Percentiles rank a stretch among this genome's conserved stretches.
phyloP scores from a whole-genome alignment of 805 yeast genomes.

The Myxozyma vanderwaltii region DNA sequence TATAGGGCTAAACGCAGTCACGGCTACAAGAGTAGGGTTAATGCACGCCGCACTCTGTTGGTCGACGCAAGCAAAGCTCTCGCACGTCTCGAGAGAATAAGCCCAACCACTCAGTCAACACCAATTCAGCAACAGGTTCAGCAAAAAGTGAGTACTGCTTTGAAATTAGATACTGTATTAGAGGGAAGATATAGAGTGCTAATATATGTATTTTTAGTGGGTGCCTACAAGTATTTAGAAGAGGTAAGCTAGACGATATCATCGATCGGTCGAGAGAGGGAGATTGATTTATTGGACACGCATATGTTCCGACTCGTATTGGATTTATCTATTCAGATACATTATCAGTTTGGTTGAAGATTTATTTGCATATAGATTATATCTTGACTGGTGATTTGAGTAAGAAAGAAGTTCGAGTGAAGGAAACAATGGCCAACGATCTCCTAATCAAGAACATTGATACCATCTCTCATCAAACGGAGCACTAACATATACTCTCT shows the following conservation, averaged over 20 bases:
- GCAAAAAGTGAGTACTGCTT: slow-evolving; percentile 20
- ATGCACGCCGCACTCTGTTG: slow-evolving; percentile 5
- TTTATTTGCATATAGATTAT: too few species aligned
- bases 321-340: background rate
- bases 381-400: too few species aligned
- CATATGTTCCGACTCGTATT: background rate
- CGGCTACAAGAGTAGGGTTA: background rate
- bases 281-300: background rate
- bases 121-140: slow-evolving; percentile 11
- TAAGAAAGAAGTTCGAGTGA: background rate
- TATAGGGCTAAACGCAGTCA: slow-evolving; percentile 12
- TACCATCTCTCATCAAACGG: too few species aligned
- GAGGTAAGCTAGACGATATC: slow-evolving; percentile 49
- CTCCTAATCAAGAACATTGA: too few species aligned
- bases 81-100: background rate
- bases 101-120: slow-evolving; percentile 2
- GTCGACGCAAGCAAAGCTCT: slow-evolving; percentile 1
- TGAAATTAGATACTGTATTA: background rate
- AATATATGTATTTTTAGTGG: slow-evolving; percentile 58
- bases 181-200: background rate
- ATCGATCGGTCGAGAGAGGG: background rate
- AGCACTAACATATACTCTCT: too few species aligned
- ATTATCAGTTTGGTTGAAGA: too few species aligned
- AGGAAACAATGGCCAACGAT: background rate
- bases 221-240: slow-evolving; percentile 99